phyloP scores from a whole-genome alignment of 1,284 basidiomycete genomes.

The Leccinum pachyderme region DNA sequence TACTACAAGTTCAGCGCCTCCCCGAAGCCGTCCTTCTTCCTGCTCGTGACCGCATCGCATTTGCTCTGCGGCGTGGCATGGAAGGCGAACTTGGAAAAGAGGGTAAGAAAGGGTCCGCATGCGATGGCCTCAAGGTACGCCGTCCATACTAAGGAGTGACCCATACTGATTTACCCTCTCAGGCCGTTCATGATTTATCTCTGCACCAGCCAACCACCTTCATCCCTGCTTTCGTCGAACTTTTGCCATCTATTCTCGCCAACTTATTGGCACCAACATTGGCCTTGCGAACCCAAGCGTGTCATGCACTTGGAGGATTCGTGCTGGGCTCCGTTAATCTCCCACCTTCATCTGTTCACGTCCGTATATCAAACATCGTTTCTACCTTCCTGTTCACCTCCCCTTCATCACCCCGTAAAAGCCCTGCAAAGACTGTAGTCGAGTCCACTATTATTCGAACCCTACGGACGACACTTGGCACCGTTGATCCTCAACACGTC shows the following conservation, averaged over 20 bases:
- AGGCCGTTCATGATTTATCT: constrained; percentile 73
- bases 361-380: constrained; percentile 48
- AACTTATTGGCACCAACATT: constrained; percentile 62
- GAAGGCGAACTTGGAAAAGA: constrained; percentile 81
- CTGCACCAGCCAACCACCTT: constrained; percentile 61
- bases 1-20: constrained; percentile 67
- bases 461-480: constrained; percentile 56
- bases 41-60: constrained; percentile 61
- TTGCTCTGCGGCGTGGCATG: constrained; percentile 69
- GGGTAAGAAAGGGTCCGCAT: constrained; percentile 76
- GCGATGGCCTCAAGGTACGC: constrained; percentile 68
- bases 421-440: constrained; percentile 26
- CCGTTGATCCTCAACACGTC: constrained; percentile 51
- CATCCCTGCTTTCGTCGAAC: constrained; percentile 56
- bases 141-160: constrained; percentile 6
- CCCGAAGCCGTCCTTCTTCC: constrained; percentile 57
- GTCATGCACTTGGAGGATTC: constrained; percentile 69
- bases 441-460: constrained; percentile 61
- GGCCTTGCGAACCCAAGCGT: constrained; percentile 62
- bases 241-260: constrained; percentile 61
- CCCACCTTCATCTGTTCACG: constrained; percentile 47
- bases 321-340: constrained; percentile 50
- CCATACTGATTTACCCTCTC: constrained; percentile 11
- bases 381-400: constrained; percentile 45
- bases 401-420: constrained; percentile 34